Evolutionary conservation across 2,329 filamentous ascomycete genomes (phyloP).

Genomic region (Fusarium pininemorale): DNA sequence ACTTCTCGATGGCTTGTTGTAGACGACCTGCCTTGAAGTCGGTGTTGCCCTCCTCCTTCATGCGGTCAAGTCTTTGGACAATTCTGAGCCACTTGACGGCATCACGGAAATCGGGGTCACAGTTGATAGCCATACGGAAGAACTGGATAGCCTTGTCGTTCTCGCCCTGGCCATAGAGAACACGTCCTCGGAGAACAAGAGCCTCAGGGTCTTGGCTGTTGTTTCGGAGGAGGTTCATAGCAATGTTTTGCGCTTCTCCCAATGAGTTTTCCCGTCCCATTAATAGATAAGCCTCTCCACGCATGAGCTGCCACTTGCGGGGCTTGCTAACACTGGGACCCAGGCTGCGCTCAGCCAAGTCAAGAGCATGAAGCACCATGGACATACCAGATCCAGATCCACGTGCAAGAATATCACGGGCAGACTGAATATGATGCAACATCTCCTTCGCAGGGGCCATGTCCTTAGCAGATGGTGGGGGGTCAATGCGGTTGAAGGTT

Average conservation of each 20-base stretch:
- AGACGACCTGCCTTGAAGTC: conserved; percentile 89
- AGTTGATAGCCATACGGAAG: conserved; percentile 87
- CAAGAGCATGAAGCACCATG: conserved; percentile 90
- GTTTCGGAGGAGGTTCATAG: conserved; percentile 83
- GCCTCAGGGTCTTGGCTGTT: conserved; percentile 96
- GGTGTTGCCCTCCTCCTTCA: conserved; percentile 91
- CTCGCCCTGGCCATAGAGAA: conserved; percentile 90
- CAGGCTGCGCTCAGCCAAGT: conserved; percentile 86
- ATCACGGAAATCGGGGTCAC: conserved; percentile 90
- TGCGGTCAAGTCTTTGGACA: conserved; percentile 90
- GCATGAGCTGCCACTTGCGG: conserved; percentile 92
- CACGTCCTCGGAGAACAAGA: conserved; percentile 85
- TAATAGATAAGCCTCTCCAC: conserved; percentile 89
- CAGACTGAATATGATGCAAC: conserved; percentile 81
- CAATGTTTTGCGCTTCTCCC: conserved; percentile 91
- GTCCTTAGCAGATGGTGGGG: conserved; percentile 85
- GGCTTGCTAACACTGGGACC: conserved; percentile 80
- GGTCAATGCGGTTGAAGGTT: conserved; percentile 82
- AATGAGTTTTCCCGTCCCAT: conserved; percentile 91
- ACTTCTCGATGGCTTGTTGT: conserved; percentile 84
- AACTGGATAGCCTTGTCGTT: conserved; percentile 94
- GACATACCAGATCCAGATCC: conserved; percentile 84
- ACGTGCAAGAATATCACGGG: conserved; percentile 77
- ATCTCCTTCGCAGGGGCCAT: conserved; percentile 84
- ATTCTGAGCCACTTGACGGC: conserved; percentile 89